Evolutionary conservation across 495 filamentous ascomycete species (phyloP), one percentile per base, ranked within the genome.

Genomic region (Penicillium longicatenatum): DNA sequence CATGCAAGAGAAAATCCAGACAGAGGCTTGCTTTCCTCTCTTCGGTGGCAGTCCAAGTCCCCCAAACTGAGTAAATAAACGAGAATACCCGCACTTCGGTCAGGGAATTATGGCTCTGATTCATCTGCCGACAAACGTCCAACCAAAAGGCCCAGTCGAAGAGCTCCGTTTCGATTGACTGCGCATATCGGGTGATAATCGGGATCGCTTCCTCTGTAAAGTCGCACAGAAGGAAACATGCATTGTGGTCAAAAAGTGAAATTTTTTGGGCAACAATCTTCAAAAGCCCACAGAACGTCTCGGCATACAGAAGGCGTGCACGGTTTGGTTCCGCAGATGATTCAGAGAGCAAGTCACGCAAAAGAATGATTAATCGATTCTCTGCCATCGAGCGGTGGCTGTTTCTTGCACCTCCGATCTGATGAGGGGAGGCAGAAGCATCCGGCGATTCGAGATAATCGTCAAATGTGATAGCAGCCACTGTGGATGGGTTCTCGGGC

Each of bases 131-230:
- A 66, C 86, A 91, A 0, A 94, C 93, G 8, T 86, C 82, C 37
- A 93, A 75, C 94, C 94, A 98, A 68, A 98, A 98, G 0, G 81
- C 72, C 91, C 92, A 97, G 70, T 97, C 90, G 46, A 84, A 73
- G 44, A 78, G 55, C 12, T 75, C 70, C 39, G 69, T 67, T 46
- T 71, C 72, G n/a, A 70, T 69, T 41, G 75, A 78, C 54, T 81
- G 75, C 24, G 80, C 76, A 60, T 82, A 88, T 39, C 84, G 80
- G 26, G 78, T 75, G 46, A 89, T 64, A 33, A 89, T 84, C 39
- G 80, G 72, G 33, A 90, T 75, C 11, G 80, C 77, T 67, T 98
- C 92, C 68, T 98, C 92, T 29, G 97, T 78, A 56, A 98, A 92
- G 66, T 98, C 94, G 73, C 92, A 95, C 20, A 98, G 79, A 22